Conservation (phyloP, 192 early-diverging fungal species). For the Entomortierella parvispora region DNA sequence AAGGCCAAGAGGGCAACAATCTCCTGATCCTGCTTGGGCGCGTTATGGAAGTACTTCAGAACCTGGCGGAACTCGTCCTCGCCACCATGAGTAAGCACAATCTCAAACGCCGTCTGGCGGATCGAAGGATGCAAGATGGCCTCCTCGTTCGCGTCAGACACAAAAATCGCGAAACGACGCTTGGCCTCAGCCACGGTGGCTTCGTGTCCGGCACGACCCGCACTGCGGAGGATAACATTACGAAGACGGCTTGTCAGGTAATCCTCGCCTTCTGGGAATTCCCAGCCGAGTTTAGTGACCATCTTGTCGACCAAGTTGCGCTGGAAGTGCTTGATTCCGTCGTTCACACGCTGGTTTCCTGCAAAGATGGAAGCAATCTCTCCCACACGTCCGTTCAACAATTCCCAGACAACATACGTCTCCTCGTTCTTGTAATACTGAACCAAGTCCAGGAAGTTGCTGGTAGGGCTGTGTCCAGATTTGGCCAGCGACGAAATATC, state of each 20-base stretch:
- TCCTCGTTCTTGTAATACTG: conserved; percentile 80
- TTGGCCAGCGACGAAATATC: conserved; percentile 83
- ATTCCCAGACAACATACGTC: conserved; percentile 81
- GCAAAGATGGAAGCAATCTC: conserved; percentile 74
- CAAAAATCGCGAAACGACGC: conserved; percentile 74
- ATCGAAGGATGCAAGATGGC: conserved; percentile 81
- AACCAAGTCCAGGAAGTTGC: conserved; percentile 78
- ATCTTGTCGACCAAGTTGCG: conserved; percentile 79
- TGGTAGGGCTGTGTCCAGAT: conserved; percentile 82
- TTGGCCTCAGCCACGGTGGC: conserved; percentile 73
- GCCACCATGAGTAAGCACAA: conserved; percentile 72
- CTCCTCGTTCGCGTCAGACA: conserved; percentile 66
- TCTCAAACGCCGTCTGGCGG: conserved; percentile 75
- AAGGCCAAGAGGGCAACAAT: conserved; percentile 72
- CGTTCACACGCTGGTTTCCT: conserved; percentile 64
- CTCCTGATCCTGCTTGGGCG: conserved; percentile 72
- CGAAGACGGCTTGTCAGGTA: conserved; percentile 81
- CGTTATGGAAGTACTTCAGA: conserved; percentile 66
- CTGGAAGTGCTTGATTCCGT: conserved; percentile 71
- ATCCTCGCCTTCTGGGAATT: conserved; percentile 76
- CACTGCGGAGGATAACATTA: conserved; percentile 76
- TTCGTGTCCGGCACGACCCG: conserved; percentile 77
- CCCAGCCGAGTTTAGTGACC: conserved; percentile 81
- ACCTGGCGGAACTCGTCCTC: conserved; percentile 72
- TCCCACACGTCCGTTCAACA: conserved; percentile 65